phyloP scores from a whole-genome alignment of 2,329 filamentous ascomycete genomes.

The Xylaria sp. region DNA sequence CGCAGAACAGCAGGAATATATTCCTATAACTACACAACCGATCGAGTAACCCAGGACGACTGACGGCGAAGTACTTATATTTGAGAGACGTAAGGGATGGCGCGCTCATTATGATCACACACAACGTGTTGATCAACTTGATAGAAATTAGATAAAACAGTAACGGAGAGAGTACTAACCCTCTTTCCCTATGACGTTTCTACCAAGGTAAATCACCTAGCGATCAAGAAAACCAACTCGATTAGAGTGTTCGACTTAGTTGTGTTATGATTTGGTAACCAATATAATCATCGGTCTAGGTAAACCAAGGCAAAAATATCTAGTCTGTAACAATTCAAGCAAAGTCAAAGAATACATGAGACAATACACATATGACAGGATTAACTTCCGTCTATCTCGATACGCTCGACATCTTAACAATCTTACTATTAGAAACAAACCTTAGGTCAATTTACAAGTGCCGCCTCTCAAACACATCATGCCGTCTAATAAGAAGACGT shows the following conservation, averaged over 20 bases:
- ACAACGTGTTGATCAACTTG: neutral
- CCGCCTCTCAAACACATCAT: neutral
- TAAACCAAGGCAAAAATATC: too few relatives aligned
- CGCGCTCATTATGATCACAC: neutral
- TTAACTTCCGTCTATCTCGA: neutral
- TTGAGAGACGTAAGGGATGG: neutral
- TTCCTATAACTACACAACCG: neutral
- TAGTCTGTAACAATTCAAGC: neutral
- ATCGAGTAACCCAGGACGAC: neutral
- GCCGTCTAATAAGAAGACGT: neutral
- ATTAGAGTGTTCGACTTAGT: too few relatives aligned
- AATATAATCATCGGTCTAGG: too few relatives aligned
- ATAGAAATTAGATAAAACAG: neutral
- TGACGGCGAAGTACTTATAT: neutral
- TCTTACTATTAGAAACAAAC: neutral
- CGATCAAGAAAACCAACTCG: neutral
- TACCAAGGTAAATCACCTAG: neutral
- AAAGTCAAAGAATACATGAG: neutral
- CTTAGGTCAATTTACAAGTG: neutral
- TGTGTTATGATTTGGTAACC: too few relatives aligned
- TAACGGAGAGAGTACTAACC: neutral
- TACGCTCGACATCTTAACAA: too few relatives aligned
- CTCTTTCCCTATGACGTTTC: too few relatives aligned
- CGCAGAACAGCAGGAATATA: neutral
- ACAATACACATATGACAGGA: neutral